These are phyloP conservation scores for Chaetomium globosum DNA, from an alignment of 2,329 filamentous ascomycete genomes.

Conservation along the genomic window DNA sequence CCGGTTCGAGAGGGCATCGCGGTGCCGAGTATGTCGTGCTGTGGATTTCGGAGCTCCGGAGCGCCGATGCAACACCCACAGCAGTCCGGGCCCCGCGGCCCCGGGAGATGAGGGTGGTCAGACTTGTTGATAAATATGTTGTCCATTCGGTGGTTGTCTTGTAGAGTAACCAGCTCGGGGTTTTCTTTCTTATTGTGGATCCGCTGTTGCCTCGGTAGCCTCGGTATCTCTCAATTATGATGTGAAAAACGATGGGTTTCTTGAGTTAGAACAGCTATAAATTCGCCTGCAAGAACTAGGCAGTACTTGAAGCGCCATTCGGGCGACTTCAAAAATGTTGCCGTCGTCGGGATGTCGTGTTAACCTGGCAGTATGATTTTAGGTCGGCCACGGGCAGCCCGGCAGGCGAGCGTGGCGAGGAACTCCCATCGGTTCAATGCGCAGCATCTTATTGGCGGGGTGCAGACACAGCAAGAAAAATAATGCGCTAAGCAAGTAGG, in stretches of 20 bases:
- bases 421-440: not conserved
- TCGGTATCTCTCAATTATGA: not conserved
- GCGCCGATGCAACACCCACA: not conserved
- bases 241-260: not conserved
- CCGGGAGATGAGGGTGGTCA: not conserved
- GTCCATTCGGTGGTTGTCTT: not conserved
- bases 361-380: not conserved
- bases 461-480: constrained; percentile 12
- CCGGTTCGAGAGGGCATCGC: not conserved
- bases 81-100: constrained; percentile 23
- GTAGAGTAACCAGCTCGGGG: not conserved
- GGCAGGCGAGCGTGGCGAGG: not conserved
- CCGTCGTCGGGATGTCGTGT: not conserved
- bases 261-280: not conserved
- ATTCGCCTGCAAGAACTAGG: not conserved
- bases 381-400: constrained; percentile 2
- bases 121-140: not conserved
- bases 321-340: not conserved
- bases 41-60: constrained; percentile 1
- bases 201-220: not conserved
- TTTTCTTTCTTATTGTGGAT: not conserved
- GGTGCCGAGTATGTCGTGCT: constrained; percentile 1
- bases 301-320: not conserved
- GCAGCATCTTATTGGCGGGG: constrained; percentile 24
- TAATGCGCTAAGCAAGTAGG: constrained; percentile 31